Conservation (phyloP, 179 eudicot species). For the Amaranthus tricolor region DNA sequence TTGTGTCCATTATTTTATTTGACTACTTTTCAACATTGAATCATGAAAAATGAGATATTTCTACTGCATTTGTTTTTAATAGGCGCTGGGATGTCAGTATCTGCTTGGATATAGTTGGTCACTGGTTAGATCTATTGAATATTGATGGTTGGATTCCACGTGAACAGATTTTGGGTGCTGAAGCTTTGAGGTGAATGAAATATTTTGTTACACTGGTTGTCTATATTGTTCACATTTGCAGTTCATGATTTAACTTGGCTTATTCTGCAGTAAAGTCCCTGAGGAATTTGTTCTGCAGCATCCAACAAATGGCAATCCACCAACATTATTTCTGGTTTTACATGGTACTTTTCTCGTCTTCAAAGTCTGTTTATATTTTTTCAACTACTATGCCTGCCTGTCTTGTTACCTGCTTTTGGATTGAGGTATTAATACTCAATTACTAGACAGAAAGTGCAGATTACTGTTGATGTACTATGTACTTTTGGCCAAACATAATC, state of each 20-base stretch:
- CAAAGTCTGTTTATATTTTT: neutral
- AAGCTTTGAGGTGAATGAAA: conserved; percentile 69
- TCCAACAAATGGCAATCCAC: conserved; percentile 97
- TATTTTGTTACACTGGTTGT: neutral
- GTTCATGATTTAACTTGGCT: conserved; percentile 7
- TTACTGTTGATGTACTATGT: too few species aligned
- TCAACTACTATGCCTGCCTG: neutral
- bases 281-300: conserved; percentile 86
- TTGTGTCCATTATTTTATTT: neutral
- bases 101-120: conserved; percentile 89
- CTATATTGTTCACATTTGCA: conserved; percentile 7
- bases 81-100: conserved; percentile 96
- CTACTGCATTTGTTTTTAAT: conserved; percentile 13
- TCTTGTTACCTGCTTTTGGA: too few species aligned
- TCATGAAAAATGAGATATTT: neutral
- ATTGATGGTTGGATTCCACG: conserved; percentile 99
- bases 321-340: conserved; percentile 82
- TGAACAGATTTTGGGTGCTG: conserved; percentile 95
- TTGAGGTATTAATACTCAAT: too few species aligned
- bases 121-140: conserved; percentile 96
- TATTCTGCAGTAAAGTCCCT: conserved; percentile 80
- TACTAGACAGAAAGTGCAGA: too few species aligned
- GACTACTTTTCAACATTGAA: neutral
- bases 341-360: conserved; percentile 50
- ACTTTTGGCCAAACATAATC: too few species aligned